Evolutionary conservation across 2,329 filamentous ascomycete genomes (phyloP), one percentile per base, ranked within the genome.

Genomic region (Penicillium sp.): DNA sequence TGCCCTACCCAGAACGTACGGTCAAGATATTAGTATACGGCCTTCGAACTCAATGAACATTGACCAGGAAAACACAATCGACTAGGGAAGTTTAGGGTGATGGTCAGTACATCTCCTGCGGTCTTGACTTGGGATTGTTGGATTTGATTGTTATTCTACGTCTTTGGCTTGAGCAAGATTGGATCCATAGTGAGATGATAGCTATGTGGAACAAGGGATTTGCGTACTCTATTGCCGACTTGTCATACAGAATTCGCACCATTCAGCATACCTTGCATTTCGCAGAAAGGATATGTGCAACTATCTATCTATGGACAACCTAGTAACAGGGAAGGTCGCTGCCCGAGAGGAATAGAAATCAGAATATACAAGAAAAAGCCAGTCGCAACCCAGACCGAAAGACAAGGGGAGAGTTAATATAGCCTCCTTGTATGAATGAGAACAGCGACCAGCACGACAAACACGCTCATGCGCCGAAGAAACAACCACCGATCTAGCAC

Each of bases 211-310:
- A 23, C 23, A 5, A 3, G 23, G 23, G 23, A 23, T 23, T 5
- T 23, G 23, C 23, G 23, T 23, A 23, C 23, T 23, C 23, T 23
- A 23, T 23, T 5, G 5, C 23, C 5, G 23, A 23, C 23, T 23
- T 23, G 23, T 23, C 3, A 23, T 23, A 23, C 23, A 23, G 5
- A 23, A 23, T 3, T 23, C 5, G 23, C 23, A 44, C 4, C 32
- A 11, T 13, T n/a, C 5, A 35, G 19, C 26, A 49, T 47, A 48
- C 46, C 41, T 47, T 49, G 54, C 32, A 55, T 55, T 57, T 29
- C 8, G 36, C 30, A 58, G 29, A 16, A 51, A 45, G 26, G 41
- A 50, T 59, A 59, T 61, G 38, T 59, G 51, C 59, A 59, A 51
- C 51, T 45, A 45, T 36, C 39, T 51, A 35, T 42, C 55, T n/a